Evolutionary conservation across 176 grass and related monocot genomes (phyloP).

Genomic region (Guadua angustifolia): DNA sequence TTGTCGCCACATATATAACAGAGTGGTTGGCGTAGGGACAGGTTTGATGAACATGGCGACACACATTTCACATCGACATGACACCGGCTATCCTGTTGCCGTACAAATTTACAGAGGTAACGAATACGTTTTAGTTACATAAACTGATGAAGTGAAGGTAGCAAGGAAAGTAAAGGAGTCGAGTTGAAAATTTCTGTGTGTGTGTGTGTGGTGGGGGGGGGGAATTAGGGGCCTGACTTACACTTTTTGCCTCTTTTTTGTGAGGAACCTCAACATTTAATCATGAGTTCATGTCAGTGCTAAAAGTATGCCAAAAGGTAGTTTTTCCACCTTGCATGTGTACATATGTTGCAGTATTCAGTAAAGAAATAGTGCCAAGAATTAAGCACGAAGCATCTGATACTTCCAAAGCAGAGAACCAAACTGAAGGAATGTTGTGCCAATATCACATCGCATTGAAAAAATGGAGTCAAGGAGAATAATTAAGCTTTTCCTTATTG

Average conservation of each 20-base stretch:
- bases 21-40: background rate
- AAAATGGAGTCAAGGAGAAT: background rate
- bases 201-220: too few species aligned
- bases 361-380: background rate
- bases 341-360: background rate
- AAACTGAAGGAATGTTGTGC: background rate
- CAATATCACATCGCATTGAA: background rate
- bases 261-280: background rate
- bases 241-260: background rate
- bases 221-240: background rate
- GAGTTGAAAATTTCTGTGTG: background rate
- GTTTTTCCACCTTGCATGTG: background rate
- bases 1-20: background rate
- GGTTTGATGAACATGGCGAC: background rate
- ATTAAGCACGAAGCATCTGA: conserved; percentile 17
- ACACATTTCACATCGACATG: background rate
- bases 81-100: too few species aligned
- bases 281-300: background rate
- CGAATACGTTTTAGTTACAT: background rate
- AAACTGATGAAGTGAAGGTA: background rate
- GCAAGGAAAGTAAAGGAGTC: background rate
- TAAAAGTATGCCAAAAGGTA: background rate
- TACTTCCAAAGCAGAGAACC: conserved; percentile 7
- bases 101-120: background rate
- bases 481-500: background rate